Evolutionary conservation across 2,329 filamentous ascomycete species (phyloP), one percentile per base, ranked within the genome.

Genomic region (Beauveria sp.): DNA sequence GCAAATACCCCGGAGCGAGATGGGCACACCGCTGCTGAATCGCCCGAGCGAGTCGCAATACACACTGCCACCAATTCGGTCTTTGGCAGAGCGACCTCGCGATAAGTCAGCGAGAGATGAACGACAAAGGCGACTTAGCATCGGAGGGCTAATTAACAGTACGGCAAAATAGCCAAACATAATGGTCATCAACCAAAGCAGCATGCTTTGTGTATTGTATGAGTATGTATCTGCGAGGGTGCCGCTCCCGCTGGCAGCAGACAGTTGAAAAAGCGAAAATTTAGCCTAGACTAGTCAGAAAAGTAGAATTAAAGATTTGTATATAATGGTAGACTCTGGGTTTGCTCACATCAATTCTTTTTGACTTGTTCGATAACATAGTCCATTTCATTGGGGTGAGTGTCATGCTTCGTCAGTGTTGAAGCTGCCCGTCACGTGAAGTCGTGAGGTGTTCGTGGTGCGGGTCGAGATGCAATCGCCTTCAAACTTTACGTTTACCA

Each of bases 1-100:
- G 66, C 81, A 83, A 62, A 76, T 79, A 12, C 80, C 81, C 1
- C 77, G 83, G 56, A 84, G 78, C 65, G 83, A 86, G 66, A 65
- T 49, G 47, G 47, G 53, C 5, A 22, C 40, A 4, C 40, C 53
- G 10, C 7, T 81, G 18, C 67, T 73, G 8, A 65, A 74, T 14
- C 64, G 72, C 12, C 69, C 67, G 5, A 40, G 38, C 73, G 71
- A 45, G 22, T 66, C 71, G 8, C 69, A 73, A 3, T 80, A 76
- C 61, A 80, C 81, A 53, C 71, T 82, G 46, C 79, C 79, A 3
- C 80, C 80, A 0, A 82, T 83, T 62, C 75, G 77, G 34, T 70
- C 73, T 10, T 74, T 73, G 34, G 70, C 75, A 16, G 71, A 75
- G 8, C 69, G 67, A 38, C 22, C 43, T 5, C 51, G 50, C 12